These are phyloP conservation scores for Cryptococcus sp. DNA, from an alignment of 1,284 basidiomycete species.

Conservation along the genomic window DNA sequence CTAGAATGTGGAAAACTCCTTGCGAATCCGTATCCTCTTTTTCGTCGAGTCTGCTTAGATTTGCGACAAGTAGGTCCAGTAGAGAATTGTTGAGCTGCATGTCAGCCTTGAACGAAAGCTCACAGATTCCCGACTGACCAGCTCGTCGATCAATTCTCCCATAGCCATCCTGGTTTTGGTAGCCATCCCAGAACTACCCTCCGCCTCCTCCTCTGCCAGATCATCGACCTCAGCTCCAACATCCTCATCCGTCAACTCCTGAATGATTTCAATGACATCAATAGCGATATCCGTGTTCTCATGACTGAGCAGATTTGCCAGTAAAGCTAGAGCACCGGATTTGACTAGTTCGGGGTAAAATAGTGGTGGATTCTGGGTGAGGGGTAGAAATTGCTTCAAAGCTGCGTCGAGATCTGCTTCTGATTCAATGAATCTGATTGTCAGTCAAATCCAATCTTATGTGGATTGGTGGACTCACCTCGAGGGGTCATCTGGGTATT, in stretches of 20 bases:
- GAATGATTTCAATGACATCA: constrained; percentile 82
- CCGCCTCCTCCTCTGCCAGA: constrained; percentile 58
- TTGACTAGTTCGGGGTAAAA: constrained; percentile 87
- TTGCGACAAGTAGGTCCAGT: constrained; percentile 84
- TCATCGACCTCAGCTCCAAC: constrained; percentile 72
- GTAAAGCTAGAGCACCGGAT: constrained; percentile 60
- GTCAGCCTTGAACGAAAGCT: not conserved
- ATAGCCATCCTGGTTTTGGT: constrained; percentile 51
- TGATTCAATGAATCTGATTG: constrained; percentile 88
- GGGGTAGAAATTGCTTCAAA: constrained; percentile 76
- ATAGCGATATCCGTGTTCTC: constrained; percentile 93
- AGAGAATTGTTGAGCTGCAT: constrained; percentile 71
- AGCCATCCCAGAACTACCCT: constrained; percentile 29
- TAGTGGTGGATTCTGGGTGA: constrained; percentile 78
- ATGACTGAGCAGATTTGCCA: constrained; percentile 82
- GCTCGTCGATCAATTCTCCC: constrained; percentile 64
- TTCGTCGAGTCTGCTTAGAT: constrained; percentile 70
- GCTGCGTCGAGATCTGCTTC: constrained; percentile 88
- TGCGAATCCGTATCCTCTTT: constrained; percentile 78
- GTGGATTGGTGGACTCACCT: constrained; percentile 57
- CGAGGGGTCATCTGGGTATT: constrained; percentile 81
- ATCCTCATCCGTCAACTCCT: constrained; percentile 95
- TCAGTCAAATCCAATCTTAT: not conserved
- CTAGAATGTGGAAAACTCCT: constrained; percentile 87
- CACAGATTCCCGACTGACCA: constrained; percentile 56